A percentile compares a stretch with the other conserved stretches of the same genome.
Evolutionary conservation across 768 basidiomycete genomes (phyloP).

Genomic region (Favolaschia claudopus): DNA sequence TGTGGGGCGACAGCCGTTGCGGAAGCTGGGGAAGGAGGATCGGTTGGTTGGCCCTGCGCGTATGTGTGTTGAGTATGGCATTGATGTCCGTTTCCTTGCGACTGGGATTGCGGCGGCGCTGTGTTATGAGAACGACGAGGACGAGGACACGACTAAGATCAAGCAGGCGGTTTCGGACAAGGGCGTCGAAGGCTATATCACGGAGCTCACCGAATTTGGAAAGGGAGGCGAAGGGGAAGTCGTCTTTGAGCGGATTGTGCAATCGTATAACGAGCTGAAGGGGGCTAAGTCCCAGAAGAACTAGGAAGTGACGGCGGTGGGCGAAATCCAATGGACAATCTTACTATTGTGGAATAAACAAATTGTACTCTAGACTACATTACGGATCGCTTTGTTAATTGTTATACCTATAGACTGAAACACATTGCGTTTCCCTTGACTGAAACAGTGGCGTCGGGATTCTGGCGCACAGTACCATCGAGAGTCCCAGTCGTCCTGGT

Average conservation of each 20-base stretch:
- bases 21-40: constrained; percentile 45
- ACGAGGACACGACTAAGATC: constrained; percentile 35
- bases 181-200: constrained; percentile 38
- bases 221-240: constrained; percentile 24
- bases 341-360: too few species aligned
- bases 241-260: constrained; percentile 4
- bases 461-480: too few species aligned
- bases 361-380: too few species aligned
- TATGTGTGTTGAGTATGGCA: constrained; percentile 41
- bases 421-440: too few species aligned
- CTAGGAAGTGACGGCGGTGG: too few species aligned
- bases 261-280: constrained; percentile 9
- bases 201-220: constrained; percentile 38
- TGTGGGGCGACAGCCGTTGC: constrained; percentile 47
- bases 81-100: constrained; percentile 39
- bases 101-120: constrained; percentile 46
- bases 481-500: too few species aligned
- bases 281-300: not conserved
- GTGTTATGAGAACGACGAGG: constrained; percentile 41
- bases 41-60: constrained; percentile 44
- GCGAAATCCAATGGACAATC: too few species aligned
- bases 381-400: too few species aligned
- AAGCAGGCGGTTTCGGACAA: constrained; percentile 31
- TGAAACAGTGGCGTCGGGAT: too few species aligned
- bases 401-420: too few species aligned